Percentiles rank a stretch among this genome's conserved stretches.
phyloP scores from a whole-genome alignment of 768 basidiomycete species.

The Mycena kentingensis region DNA sequence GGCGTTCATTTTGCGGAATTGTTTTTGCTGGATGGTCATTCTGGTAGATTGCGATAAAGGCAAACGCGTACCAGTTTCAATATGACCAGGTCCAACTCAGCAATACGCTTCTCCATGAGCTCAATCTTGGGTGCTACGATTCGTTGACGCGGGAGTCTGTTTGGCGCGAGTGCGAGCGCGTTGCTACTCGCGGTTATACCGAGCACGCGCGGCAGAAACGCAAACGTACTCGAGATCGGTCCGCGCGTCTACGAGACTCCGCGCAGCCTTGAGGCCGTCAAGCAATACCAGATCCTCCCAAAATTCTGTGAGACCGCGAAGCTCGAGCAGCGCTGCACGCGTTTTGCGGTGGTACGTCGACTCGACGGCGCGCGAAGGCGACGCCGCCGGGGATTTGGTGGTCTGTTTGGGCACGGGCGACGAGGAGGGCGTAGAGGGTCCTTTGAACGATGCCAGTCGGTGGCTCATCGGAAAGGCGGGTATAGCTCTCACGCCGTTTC shows the following conservation, averaged over 20 bases:
- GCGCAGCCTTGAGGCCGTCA: constrained; percentile 79
- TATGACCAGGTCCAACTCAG: constrained; percentile 58
- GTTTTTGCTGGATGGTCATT: constrained; percentile 54
- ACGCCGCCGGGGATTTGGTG: constrained; percentile 40
- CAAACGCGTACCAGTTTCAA: constrained; percentile 60
- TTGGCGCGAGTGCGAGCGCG: constrained; percentile 55
- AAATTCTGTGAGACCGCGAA: constrained; percentile 60
- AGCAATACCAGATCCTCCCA: constrained; percentile 85
- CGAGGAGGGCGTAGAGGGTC: constrained; percentile 74
- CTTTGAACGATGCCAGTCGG: constrained; percentile 76
- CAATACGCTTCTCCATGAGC: constrained; percentile 66
- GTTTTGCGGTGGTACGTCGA: constrained; percentile 82
- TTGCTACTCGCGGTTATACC: constrained; percentile 50
- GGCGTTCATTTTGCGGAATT: constrained; percentile 65
- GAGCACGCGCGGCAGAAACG: background rate
- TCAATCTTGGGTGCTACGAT: constrained; percentile 67
- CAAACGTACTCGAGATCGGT: constrained; percentile 81
- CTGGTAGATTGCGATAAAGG: background rate
- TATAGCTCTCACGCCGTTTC: background rate
- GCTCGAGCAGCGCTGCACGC: constrained; percentile 66
- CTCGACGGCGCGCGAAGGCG: constrained; percentile 57
- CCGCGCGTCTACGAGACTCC: constrained; percentile 69
- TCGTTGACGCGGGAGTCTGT: constrained; percentile 55
- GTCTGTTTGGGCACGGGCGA: constrained; percentile 56
- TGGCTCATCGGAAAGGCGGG: constrained; percentile 25